These are phyloP conservation scores for Colletotrichum sp. DNA, from an alignment of 2,329 filamentous ascomycete species.

Conservation along the genomic window DNA sequence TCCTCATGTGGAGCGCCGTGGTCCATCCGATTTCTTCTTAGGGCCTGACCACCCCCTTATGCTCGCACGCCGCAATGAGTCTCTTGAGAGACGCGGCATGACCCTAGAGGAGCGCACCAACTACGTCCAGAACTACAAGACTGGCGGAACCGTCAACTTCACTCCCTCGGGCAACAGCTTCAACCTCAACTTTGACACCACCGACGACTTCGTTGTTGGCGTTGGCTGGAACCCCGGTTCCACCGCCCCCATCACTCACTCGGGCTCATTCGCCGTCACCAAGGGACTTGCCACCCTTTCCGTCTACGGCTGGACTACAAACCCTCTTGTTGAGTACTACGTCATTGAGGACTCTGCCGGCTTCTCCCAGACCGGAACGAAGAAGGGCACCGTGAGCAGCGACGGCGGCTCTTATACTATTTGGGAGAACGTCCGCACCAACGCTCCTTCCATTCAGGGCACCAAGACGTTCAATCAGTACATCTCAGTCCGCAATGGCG, in stretches of 20 bases:
- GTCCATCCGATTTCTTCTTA: not conserved
- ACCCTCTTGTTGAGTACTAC: constrained; percentile 64
- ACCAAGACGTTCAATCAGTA: constrained; percentile 56
- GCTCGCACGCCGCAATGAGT: not conserved
- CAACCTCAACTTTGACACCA: constrained; percentile 20
- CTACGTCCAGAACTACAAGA: constrained; percentile 23
- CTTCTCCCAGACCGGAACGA: constrained; percentile 25
- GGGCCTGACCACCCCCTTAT: not conserved
- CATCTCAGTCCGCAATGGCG: constrained; percentile 45
- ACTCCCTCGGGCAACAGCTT: constrained; percentile 16
- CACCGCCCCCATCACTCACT: not conserved
- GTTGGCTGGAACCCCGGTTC: constrained; percentile 17
- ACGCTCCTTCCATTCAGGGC: constrained; percentile 51
- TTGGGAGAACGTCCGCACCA: constrained; percentile 38
- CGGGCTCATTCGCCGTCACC: not conserved
- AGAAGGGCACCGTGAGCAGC: constrained; percentile 33
- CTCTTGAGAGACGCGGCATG: not conserved
- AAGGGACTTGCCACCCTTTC: not conserved
- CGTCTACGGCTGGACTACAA: constrained; percentile 62
- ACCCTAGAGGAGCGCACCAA: constrained; percentile 6
- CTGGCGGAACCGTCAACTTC: constrained; percentile 21
- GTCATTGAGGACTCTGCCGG: constrained; percentile 48
- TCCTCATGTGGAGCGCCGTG: not conserved
- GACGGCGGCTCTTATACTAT: constrained; percentile 40
- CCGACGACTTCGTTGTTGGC: constrained; percentile 23